Evolutionary conservation across 2,329 filamentous ascomycete species (phyloP), one percentile per base, ranked within the genome.

Genomic region (Paecilomyces formosus): DNA sequence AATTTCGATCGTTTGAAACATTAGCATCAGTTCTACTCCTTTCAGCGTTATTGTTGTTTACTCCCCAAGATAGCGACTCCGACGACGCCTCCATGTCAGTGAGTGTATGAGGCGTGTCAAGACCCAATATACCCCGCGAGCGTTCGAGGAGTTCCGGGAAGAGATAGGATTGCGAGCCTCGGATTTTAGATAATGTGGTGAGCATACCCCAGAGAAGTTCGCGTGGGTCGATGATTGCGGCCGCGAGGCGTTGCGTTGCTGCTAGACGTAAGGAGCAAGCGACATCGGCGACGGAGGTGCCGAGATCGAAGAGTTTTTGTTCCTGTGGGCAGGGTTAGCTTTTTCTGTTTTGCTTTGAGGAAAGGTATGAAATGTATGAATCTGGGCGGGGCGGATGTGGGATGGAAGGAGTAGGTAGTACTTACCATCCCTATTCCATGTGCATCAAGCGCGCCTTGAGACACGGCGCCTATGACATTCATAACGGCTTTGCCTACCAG

Each of bases 351-450:
- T n/a, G n/a, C n/a, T n/a, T 26, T 26, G 24, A 4, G 24, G 24
- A 6, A 26, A 6, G 3, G 24, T 26, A 26, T 6, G 24, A 6
- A 26, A 26, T 3, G 24, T 26, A 26, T 26, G 24, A n/a, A n/a
- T n/a, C n/a, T n/a, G n/a, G n/a, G n/a, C n/a, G n/a, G n/a, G 24
- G 3, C 24, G 24, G 24, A 26, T 26, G 24, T 6, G 24, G 24
- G 24, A 53, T 35, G 26, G 53, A 13, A 1, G 31, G n/a, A 11
- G 2, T 15, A 15, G 8, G 28, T 8, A 39, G 51, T 21, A 18
- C 85, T 72, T 76, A 90, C 88, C 73, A 95, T 77, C 56, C 88
- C 88, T 45, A 90, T 85, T 28, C 88, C 88, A 63, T 93, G 81
- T 2, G 92, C 79, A 63, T 93, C 90, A 73, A 91, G 86, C 33